Evolutionary conservation across 768 basidiomycete genomes (phyloP), one percentile per base, ranked within the genome.

Genomic region (Chiua virens): DNA sequence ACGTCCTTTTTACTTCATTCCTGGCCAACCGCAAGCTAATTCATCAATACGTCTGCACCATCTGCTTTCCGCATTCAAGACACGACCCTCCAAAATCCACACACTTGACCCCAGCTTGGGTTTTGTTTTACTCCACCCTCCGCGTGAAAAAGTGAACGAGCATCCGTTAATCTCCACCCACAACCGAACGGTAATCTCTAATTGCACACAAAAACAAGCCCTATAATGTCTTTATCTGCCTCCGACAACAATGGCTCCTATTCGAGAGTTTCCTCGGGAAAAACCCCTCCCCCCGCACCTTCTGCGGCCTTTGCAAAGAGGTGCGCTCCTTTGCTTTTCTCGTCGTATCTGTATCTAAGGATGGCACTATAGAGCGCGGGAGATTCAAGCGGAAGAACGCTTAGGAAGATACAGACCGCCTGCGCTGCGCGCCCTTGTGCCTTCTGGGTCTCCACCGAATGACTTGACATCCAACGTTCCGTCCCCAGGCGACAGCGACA

Each of bases 181-280:
- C 63, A 70, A 71, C 66, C 62, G 50, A 68, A 69, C 68, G 61
- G 64, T 91, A 91, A 91, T 92, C 81, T 80, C 79, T 91, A 91
- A 89, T 89, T 82, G 72, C 74, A 73, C 78, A 68, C 68, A 55
- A 71, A 67, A 71, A 66, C 58, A 62, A 75, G 70, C 67, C 72
- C 74, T 87, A 87, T 87, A 88, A 92, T 92, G 90, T 91, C 90
- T 78, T 84, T 92, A 81, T 89, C 89, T 70, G 82, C 88, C 71
- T 78, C 80, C 69, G 87, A 90, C 82, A 87, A 81, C 79, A 82
- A 80, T 75, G 78, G 78, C 76, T 79, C 87, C 75, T 90, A 87
- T 81, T 80, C 86, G 62, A 85, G 88, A 78, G 83, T 80, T 68
- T 78, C 87, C 57, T 86, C 89, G 65, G 91, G 91, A 55, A 93